Evolutionary conservation across 352 stramenopile species (phyloP), one percentile per base, ranked within the genome.

Genomic region (Thraustochytrium sp.): DNA sequence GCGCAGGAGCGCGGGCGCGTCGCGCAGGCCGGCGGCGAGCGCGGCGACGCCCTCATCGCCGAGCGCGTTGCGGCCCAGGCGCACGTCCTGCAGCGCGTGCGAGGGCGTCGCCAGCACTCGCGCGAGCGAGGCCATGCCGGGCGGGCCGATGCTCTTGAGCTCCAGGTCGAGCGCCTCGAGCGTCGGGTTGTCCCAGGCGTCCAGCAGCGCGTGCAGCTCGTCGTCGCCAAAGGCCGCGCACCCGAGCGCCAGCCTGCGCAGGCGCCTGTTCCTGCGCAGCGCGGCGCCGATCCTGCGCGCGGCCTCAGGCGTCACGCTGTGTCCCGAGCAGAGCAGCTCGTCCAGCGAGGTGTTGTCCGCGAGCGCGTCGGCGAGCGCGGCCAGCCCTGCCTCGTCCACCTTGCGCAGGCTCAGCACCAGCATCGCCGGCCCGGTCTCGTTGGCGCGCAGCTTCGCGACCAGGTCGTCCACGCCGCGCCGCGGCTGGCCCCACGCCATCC

Each of bases 151-250:
- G 4, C 13, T 13, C 53, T 80, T 80, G 23, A 80, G 37, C 68
- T 80, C 68, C 26, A 80, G 46, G 51, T 80, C 68, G 37, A 80
- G 46, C 5, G 26, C 31, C 38, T 61, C 68, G 48, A 80, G 68
- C 46, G 48, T 61, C 23, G 42, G 13, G 49, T 64, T 64, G 0
- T 64, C 44, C 68, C 68, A 80, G 34, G 31, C 46, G 0, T 64
- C 48, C 23, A 80, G 48, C 13, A 80, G 46, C 51, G 68, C 68
- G 42, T 9, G 23, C 16, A 51, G 34, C 31, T 44, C 68, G 44
- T 63, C 46, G 38, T 80, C 68, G 13, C 68, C 68, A 42, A 80
- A 64, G 9, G 42, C 13, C 23, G 46, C 46, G 68, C 68, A 80
- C 11, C 68, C 68, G 16, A 80, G 16, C 0, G 68, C 37, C n/a